Evolutionary conservation across 805 yeast species (phyloP).

Genomic region (Candida gorgasii): DNA sequence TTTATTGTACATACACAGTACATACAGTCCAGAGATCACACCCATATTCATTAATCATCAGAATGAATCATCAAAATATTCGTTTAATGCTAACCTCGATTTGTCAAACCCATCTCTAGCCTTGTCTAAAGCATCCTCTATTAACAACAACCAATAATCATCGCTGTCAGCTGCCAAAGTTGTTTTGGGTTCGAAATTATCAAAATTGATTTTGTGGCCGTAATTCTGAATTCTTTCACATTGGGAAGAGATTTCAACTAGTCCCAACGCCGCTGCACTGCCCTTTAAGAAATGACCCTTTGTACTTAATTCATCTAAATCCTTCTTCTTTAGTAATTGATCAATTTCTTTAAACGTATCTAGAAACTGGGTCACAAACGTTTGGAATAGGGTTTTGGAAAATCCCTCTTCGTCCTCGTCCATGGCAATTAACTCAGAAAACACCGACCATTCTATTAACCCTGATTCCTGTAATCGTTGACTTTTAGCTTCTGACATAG

Average conservation of each 20-base stretch:
- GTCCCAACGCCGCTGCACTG: slow-evolving; percentile 90
- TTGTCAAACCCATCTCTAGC: slow-evolving; percentile 53
- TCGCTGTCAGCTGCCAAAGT: slow-evolving; percentile 13
- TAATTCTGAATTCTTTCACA: slow-evolving; percentile 94
- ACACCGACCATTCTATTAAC: slow-evolving; percentile 83
- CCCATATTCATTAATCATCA: slow-evolving; percentile 1
- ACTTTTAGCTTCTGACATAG: slow-evolving; percentile 20
- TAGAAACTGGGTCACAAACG: slow-evolving; percentile 86
- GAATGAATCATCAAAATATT: slow-evolving; percentile 44
- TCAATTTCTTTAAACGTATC: slow-evolving; percentile 77
- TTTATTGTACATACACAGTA: slow-evolving; percentile 8
- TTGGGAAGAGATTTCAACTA: slow-evolving; percentile 75
- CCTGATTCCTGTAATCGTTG: slow-evolving; percentile 50
- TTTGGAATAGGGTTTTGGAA: slow-evolving; percentile 71
- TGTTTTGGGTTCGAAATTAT: slow-evolving; percentile 27
- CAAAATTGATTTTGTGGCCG: slow-evolving; percentile 56
- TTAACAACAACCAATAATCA: slow-evolving; percentile 45
- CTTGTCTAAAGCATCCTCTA: slow-evolving; percentile 52
- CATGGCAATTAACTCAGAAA: slow-evolving; percentile 87
- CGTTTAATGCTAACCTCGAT: slow-evolving; percentile 52
- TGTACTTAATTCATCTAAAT: slow-evolving; percentile 62
- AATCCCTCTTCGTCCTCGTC: slow-evolving; percentile 96
- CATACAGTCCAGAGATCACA: not conserved
- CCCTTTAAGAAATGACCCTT: slow-evolving; percentile 95
- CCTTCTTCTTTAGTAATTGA: slow-evolving; percentile 45